These are phyloP conservation scores for Aspergillus felis DNA, from an alignment of 2,329 filamentous ascomycete genomes.

Conservation along the genomic window DNA sequence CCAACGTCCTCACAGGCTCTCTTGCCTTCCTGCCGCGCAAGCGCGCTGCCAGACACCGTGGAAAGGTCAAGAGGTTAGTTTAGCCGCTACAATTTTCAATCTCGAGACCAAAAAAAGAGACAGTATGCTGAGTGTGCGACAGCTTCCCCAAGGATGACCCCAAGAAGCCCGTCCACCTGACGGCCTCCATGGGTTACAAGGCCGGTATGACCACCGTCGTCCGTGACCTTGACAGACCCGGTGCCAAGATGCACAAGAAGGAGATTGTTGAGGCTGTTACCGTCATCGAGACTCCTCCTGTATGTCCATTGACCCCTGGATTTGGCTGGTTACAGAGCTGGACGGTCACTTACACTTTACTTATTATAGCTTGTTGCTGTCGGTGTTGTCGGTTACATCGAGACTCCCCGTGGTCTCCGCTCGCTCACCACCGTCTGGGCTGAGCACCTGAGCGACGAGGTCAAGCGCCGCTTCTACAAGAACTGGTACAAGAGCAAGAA, in stretches of 20 bases:
- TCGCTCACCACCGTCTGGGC: slow-evolving; percentile 99
- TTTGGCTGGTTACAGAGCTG: slow-evolving; percentile 15
- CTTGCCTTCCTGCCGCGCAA: slow-evolving; percentile 85
- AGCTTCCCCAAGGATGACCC: slow-evolving; percentile 99
- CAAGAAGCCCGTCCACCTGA: slow-evolving; percentile 99
- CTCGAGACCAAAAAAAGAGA: slow-evolving; percentile 11
- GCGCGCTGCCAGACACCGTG: slow-evolving; percentile 88
- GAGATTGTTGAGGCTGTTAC: slow-evolving; percentile 86
- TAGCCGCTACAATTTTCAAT: neutral
- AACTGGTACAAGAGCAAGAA: slow-evolving; percentile 99
- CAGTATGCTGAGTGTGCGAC: slow-evolving; percentile 32
- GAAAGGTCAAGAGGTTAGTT: slow-evolving; percentile 95
- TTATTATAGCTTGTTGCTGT: slow-evolving; percentile 90
- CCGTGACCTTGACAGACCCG: slow-evolving; percentile 97
- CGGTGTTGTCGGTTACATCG: slow-evolving; percentile 99
- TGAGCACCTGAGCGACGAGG: slow-evolving; percentile 96
- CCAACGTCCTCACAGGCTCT: slow-evolving; percentile 49
- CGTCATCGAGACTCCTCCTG: slow-evolving; percentile 89
- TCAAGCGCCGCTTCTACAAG: slow-evolving; percentile 99
- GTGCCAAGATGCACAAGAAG: slow-evolving; percentile 99
- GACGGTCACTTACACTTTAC: slow-evolving; percentile 1
- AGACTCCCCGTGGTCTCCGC: slow-evolving; percentile 98
- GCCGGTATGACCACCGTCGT: slow-evolving; percentile 99
- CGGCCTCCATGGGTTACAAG: slow-evolving; percentile 99
- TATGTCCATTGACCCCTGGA: slow-evolving; percentile 53